phyloP scores from a whole-genome alignment of 768 basidiomycete genomes.

The Tephrocybe sp. region DNA sequence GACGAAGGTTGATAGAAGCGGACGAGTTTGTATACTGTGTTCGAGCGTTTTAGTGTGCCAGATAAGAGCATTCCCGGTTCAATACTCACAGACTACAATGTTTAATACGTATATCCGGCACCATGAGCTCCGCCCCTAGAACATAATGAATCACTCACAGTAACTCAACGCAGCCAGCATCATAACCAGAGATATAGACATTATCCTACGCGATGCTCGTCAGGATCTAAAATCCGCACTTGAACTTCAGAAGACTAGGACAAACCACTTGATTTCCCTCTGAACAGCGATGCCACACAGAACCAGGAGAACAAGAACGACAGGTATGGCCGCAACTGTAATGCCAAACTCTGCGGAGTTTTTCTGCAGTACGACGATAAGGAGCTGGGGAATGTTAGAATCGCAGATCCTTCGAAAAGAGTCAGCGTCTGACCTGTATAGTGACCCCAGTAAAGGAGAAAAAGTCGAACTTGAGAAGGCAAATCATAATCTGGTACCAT shows the following conservation, averaged over 20 bases:
- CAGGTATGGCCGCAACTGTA: slow-evolving; percentile 81
- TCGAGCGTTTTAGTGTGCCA: not conserved
- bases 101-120: not conserved
- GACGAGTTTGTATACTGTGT: slow-evolving; percentile 78
- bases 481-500: slow-evolving; percentile 85
- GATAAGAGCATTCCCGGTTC: slow-evolving; percentile 35
- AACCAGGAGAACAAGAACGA: slow-evolving; percentile 67
- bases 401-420: not conserved
- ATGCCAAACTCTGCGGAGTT: slow-evolving; percentile 78
- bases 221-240: too few relatives aligned
- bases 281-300: slow-evolving; percentile 71
- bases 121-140: not conserved
- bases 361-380: slow-evolving; percentile 69
- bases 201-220: slow-evolving; percentile 59
- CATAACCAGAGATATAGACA: slow-evolving; percentile 67
- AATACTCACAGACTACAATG: not conserved
- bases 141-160: slow-evolving; percentile 52
- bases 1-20: slow-evolving; percentile 74
- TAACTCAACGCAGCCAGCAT: slow-evolving; percentile 79
- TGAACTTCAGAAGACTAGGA: not conserved
- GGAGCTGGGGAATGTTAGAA: slow-evolving; percentile 48
- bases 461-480: slow-evolving; percentile 88
- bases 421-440: slow-evolving; percentile 59
- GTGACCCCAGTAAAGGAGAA: slow-evolving; percentile 87
- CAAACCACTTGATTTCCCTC: slow-evolving; percentile 78